phyloP scores from a whole-genome alignment of 805 yeast species.

The Nakazawaea wickerhamii region DNA sequence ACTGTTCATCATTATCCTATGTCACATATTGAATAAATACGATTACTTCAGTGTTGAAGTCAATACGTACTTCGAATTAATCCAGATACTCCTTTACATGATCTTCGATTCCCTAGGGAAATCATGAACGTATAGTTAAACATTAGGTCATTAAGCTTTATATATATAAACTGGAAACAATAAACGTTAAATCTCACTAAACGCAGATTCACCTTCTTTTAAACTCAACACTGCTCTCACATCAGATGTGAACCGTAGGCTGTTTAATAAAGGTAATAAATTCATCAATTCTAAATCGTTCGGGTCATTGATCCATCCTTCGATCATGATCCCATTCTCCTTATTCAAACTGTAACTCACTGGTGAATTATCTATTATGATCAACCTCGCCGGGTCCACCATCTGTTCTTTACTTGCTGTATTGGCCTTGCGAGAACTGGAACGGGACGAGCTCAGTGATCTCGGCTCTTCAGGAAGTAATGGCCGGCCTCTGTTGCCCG shows the following conservation, averaged over 20 bases:
- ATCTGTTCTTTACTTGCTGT: conserved; percentile 9
- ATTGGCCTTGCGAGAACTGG: conserved; percentile 6
- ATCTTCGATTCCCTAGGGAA: not conserved
- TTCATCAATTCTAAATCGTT: conserved; percentile 78
- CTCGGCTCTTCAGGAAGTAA: conserved; percentile 1
- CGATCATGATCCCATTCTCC: conserved; percentile 86
- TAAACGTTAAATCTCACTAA: not conserved
- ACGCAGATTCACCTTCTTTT: conserved; percentile 45
- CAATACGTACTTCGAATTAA: not conserved
- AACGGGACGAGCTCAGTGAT: conserved; percentile 9
- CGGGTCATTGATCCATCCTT: conserved; percentile 98
- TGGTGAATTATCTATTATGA: conserved; percentile 91
- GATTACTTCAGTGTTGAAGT: not conserved
- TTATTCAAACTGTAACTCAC: conserved; percentile 79
- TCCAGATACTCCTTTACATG: not conserved
- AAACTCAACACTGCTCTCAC: conserved; percentile 74
- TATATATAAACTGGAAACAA: not conserved
- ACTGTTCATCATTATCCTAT: not conserved
- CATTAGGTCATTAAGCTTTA: not conserved
- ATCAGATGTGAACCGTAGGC: conserved; percentile 76
- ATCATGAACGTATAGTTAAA: not conserved
- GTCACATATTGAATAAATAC: not conserved
- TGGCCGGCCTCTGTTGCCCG: conserved; percentile 9
- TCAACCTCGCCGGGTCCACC: conserved; percentile 58
- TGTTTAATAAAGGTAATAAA: conserved; percentile 71